Evolutionary conservation across 1,284 basidiomycete genomes (phyloP), one percentile per base, ranked within the genome.

Genomic region (Ceratobasidium sp.): DNA sequence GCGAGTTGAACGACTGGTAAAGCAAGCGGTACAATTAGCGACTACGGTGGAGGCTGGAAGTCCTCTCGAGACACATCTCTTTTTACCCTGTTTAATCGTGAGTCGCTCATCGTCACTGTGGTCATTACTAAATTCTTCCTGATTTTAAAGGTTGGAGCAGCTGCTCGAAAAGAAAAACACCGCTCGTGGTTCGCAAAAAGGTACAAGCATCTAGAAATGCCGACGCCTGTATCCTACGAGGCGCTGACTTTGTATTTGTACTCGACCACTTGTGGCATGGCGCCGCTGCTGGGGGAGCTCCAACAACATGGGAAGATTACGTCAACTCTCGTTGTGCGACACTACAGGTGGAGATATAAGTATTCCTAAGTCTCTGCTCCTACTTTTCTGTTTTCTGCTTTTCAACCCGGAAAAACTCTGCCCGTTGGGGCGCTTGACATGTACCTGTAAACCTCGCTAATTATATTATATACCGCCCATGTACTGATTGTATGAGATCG

Each of bases 221-320:
- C 7, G n/a, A 27, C 15, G 47, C 47, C 1, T 52, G 47, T 29
- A 34, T 45, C 29, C 31, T 64, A 17, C 45, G 56, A 27, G 40
- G 56, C 13, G 27, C 42, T 13, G 56, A 58, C 27, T 58, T 58
- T 45, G 29, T 58, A 13, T 40, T n/a, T 43, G 40, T 43, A 17
- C 40, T 58, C 13, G 55, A 58, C 25, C 55, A 58, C 31, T 17
- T 58, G 55, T 58, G 56, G 56, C 56, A 58, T 58, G 56, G 56
- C 15, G 56, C 56, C n/a, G 56, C 35, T 15, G 56, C 42, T 31
- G 56, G 40, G 22, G 56, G 56, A 13, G 4, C 3, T 5, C 8
- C 56, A 5, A 31, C 45, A n/a, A 58, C 38, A 17, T 58, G 56
- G 56, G 56, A 58, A 15, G 56, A 58, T 35, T 58, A 58, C 45